phyloP scores from a whole-genome alignment of 2,329 filamentous ascomycete genomes.

The Colletotrichum phormii region DNA sequence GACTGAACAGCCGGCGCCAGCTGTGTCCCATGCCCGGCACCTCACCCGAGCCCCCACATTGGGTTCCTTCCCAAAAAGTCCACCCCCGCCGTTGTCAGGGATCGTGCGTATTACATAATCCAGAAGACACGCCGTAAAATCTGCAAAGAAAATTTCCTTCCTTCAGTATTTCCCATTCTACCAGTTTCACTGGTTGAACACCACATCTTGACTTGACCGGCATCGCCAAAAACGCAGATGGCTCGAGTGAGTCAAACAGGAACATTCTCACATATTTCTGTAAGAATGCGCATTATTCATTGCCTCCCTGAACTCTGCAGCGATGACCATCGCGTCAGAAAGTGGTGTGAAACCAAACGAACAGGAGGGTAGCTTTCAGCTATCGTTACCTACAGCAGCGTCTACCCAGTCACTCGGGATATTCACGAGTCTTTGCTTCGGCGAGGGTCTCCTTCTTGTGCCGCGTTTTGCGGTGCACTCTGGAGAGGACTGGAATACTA shows the following conservation, averaged over 20 bases:
- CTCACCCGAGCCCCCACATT: not conserved
- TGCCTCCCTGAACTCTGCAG: not conserved
- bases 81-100: not conserved
- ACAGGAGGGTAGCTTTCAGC: not conserved
- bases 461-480: slow-evolving; percentile 37
- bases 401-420: slow-evolving; percentile 37
- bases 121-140: not conserved
- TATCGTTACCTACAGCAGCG: slow-evolving; percentile 21
- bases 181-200: not conserved
- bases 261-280: not conserved
- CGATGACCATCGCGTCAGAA: not conserved
- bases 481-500: slow-evolving; percentile 34
- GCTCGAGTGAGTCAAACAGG: slow-evolving; percentile 8
- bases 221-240: not conserved
- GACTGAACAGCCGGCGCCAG: not conserved
- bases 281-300: slow-evolving; percentile 12
- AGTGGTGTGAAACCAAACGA: not conserved
- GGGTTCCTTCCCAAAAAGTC: not conserved
- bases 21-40: not conserved
- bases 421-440: slow-evolving; percentile 33
- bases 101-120: not conserved
- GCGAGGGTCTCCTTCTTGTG: slow-evolving; percentile 34
- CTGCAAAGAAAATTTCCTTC: slow-evolving; percentile 5
- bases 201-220: not conserved
- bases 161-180: not conserved